These are phyloP conservation scores for Fusarium pininemorale DNA, from an alignment of 2,329 filamentous ascomycete species.

Conservation along the genomic window DNA sequence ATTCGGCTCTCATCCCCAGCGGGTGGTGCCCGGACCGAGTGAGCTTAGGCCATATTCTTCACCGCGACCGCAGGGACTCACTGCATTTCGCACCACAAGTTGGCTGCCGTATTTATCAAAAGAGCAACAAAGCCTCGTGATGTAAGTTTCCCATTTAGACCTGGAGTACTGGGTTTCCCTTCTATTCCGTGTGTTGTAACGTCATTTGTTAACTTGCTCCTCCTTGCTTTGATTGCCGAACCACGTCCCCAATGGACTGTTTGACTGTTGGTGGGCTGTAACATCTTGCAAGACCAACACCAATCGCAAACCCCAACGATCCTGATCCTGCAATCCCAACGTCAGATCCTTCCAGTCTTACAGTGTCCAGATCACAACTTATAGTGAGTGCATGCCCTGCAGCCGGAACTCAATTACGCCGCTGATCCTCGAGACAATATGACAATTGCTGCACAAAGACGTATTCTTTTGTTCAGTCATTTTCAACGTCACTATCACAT, in stretches of 20 bases:
- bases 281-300: neutral
- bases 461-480: neutral
- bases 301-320: neutral
- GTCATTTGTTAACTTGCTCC: accelerated
- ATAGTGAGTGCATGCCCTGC: neutral
- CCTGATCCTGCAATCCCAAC: neutral
- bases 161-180: no score
- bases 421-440: neutral
- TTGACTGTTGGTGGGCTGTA: no score
- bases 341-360: neutral
- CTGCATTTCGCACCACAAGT: no score
- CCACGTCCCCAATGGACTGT: no score
- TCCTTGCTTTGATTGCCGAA: neutral
- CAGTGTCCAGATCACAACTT: accelerated
- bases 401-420: neutral
- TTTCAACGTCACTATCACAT: neutral
- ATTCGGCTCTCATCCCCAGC: no score
- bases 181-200: no score
- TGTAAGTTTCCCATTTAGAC: no score
- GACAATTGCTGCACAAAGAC: neutral
- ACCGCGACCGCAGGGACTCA: no score
- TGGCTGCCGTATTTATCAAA: accelerated
- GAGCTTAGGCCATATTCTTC: neutral
- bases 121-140: neutral
- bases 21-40: neutral